phyloP scores from a whole-genome alignment of 2,329 filamentous ascomycete genomes.

The Thelonectria olida region DNA sequence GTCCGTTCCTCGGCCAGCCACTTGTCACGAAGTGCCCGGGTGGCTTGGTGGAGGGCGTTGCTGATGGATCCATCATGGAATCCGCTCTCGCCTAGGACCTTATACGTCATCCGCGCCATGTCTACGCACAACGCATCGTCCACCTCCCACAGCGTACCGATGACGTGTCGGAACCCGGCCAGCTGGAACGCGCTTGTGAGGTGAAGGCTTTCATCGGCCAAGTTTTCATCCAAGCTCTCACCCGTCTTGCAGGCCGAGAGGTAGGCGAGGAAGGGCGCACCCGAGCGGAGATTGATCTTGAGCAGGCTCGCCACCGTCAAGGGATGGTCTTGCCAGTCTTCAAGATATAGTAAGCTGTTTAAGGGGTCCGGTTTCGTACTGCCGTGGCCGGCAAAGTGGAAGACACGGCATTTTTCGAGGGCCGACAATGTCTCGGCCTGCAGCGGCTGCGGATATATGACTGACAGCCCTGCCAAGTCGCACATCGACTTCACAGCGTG shows the following conservation, averaged over 20 bases:
- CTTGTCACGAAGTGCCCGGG: background rate
- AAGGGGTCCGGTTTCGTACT: background rate
- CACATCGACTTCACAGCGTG: background rate
- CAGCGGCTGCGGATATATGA: background rate
- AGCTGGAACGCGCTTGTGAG: background rate
- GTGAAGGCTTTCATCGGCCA: background rate
- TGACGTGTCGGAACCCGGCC: background rate
- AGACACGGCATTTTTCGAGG: background rate
- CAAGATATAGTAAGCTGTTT: background rate
- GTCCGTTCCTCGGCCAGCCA: background rate
- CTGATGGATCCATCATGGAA: background rate
- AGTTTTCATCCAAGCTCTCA: background rate
- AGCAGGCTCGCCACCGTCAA: background rate
- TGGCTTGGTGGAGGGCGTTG: background rate
- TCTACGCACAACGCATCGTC: background rate
- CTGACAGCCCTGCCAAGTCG: background rate
- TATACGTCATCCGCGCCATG: background rate
- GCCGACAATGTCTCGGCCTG: background rate
- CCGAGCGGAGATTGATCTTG: background rate
- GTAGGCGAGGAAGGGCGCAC: background rate
- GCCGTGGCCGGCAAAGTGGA: constrained; percentile 1
- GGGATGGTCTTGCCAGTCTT: background rate
- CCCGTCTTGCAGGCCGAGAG: background rate
- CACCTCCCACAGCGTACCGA: background rate
- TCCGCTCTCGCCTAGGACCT: background rate